These are phyloP conservation scores for Russula abietina DNA, from an alignment of 768 basidiomycete genomes.

Conservation along the genomic window DNA sequence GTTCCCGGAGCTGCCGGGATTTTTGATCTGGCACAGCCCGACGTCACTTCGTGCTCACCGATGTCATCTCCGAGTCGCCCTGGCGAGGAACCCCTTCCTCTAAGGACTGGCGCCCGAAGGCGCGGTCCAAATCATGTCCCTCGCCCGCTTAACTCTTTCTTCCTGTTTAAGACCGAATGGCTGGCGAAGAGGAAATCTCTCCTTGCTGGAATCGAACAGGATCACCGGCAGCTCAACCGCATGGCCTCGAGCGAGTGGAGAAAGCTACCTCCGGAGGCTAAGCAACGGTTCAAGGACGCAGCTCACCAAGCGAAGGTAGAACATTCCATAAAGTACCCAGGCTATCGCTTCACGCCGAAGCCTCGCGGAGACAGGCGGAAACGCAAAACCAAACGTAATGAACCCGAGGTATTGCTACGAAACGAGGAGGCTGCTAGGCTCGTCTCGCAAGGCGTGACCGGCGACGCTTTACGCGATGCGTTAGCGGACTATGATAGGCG, in stretches of 20 bases:
- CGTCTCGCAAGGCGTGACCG: constrained; percentile 13
- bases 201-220: constrained; percentile 24
- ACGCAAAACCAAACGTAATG: constrained; percentile 21
- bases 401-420: constrained; percentile 16
- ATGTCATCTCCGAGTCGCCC: not conserved
- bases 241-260: constrained; percentile 28
- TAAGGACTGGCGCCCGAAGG: constrained; percentile 6
- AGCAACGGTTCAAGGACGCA: constrained; percentile 24
- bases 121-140: constrained; percentile 17
- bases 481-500: constrained; percentile 14
- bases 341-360: constrained; percentile 25
- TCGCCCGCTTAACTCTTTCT: constrained; percentile 29
- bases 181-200: constrained; percentile 23
- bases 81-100: not conserved
- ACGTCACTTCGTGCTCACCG: not conserved
- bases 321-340: constrained; percentile 26
- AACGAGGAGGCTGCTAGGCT: constrained; percentile 18
- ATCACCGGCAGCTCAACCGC: constrained; percentile 26
- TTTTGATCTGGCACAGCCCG: not conserved
- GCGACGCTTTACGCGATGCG: constrained; percentile 7
- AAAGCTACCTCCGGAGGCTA: constrained; percentile 23
- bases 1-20: not conserved
- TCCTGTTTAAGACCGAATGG: constrained; percentile 30
- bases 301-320: constrained; percentile 26
- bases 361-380: constrained; percentile 8